Base-by-base conservation (phyloP, 192 early-diverging fungal genomes). In the Mycoemilia scoparia region DNA sequence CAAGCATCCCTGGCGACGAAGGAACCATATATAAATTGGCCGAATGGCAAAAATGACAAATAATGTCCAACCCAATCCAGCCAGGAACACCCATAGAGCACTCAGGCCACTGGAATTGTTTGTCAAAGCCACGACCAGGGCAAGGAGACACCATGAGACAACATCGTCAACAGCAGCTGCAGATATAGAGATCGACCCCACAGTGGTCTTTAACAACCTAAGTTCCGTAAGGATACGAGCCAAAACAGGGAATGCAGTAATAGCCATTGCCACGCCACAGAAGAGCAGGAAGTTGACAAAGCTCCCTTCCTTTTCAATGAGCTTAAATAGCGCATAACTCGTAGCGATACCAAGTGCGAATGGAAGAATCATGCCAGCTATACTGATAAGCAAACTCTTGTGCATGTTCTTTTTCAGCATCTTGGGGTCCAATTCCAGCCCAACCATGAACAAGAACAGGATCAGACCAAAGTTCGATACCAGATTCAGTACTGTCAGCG, bases 191-290 rank as follows among this genome's bases (percentile, higher is more conserved):
- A 79, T 63, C 11, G 76, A 66, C 7, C 87, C 92, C 6, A 90
- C 84, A 5, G 58, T 60, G 17, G 86, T 83, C 3, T 62, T 58
- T 21, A 92, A 54, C 21, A 96, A 48, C 43, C 88, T 86, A 22
- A 75, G 66, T 54, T 92, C 88, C 0, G 83, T 76, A 36, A 96
- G 51, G 32, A 96, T 91, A 41, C 92, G 87, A 0, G 84, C 91
- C 19, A 96, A 67, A 1, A 96, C 91, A 0, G 91, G 91, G 39
- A 91, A 96, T 1, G 88, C 87, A 0, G 87, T 95, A 42, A 91
- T 87, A 21, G 79, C 60, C 77, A 91, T 86, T 29, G 84, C 82
- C 5, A 93, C 89, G 26, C 87, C 86, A 15, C 69, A 59, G 53
- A 89, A 93, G 33, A 88, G 69, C 13, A 95, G 31, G 46, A 87